Conservation (phyloP, 164 flowering plant species). For the Houttuynia cordata region DNA sequence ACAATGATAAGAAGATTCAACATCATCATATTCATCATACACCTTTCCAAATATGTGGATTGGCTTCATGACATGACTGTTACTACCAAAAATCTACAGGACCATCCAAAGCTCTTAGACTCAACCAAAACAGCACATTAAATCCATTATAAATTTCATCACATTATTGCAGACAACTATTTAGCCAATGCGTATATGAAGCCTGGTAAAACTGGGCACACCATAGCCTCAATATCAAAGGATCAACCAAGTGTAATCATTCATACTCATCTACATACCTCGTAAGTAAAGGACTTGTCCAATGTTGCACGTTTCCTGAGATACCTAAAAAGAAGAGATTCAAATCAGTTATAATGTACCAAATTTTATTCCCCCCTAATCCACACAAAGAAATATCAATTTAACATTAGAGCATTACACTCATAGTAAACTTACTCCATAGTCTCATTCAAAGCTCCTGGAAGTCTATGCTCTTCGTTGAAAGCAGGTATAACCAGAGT, state of each 20-base stretch:
- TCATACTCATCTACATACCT: constrained; percentile 36
- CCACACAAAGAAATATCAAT: too few relatives aligned
- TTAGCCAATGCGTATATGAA: not conserved
- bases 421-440: constrained; percentile 44
- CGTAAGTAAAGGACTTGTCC: constrained; percentile 78
- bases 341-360: not conserved
- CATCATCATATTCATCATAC: too few relatives aligned
- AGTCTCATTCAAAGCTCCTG: constrained; percentile 76
- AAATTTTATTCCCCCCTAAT: not conserved
- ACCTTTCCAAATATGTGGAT: too few relatives aligned
- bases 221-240: not conserved
- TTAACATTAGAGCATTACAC: not conserved
- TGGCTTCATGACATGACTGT: too few relatives aligned
- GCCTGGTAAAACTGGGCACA: not conserved
- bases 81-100: not conserved
- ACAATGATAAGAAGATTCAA: too few relatives aligned
- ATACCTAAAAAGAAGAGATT: constrained; percentile 47
- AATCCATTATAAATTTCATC: not conserved
- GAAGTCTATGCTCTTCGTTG: constrained; percentile 89
- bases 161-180: too few relatives aligned
- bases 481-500: constrained; percentile 85
- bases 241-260: not conserved
- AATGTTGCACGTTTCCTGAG: constrained; percentile 68
- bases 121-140: not conserved
- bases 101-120: not conserved